Base-by-base conservation (phyloP, 2,329 filamentous ascomycete genomes). In the Tolypocladium amazonense region DNA sequence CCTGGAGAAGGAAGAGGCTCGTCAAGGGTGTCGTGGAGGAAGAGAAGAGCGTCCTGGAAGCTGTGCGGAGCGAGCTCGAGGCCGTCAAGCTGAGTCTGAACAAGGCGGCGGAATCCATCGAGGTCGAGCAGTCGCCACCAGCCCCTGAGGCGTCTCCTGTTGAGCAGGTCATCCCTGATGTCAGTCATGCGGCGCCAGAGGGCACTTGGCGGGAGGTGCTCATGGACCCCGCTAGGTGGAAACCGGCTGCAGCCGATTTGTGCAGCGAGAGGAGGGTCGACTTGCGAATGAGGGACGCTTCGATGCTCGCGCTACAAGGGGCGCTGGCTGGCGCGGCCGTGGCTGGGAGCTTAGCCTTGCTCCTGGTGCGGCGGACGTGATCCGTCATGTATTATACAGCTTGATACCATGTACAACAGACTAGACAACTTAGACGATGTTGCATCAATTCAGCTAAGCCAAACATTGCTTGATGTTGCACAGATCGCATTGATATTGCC, bases 11-110 rank as follows among this genome's bases (percentile, higher is more conserved):
- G 66, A 81, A 79, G 69, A 81, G 91, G 67, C 82, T 99, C 62
- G 90, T 97, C 60, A 85, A 82, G 65, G 92, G 89, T 30, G 90
- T 94, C 66, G 89, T 91, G 65, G 88, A 90, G 67, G 88, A 90
- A 68, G 88, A 90, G 71, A 85, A 88, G 75, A 81, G 73, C 20
- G 72, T 78, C 33, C 69, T 83, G 57, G 77, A 84, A 45, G 76
- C 81, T 54, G 77, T 83, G 12, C 71, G 76, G 59, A 67, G 67
- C 43, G 75, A 81, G 67, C 68, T 82, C 23, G 69, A 65, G 20
- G 67, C 69, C 35, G 69, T 71, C 56, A 73, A 70, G 65, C 62
- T 66, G 41, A 67, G 65, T 14, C 63, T 71, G 59, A 68, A 66
- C 50, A 66, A 67, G 61, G 62, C 66, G 60, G 66, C 65, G 12